Base-by-base conservation (phyloP, 2,329 filamentous ascomycete genomes). In the Botrytis fragariae region DNA sequence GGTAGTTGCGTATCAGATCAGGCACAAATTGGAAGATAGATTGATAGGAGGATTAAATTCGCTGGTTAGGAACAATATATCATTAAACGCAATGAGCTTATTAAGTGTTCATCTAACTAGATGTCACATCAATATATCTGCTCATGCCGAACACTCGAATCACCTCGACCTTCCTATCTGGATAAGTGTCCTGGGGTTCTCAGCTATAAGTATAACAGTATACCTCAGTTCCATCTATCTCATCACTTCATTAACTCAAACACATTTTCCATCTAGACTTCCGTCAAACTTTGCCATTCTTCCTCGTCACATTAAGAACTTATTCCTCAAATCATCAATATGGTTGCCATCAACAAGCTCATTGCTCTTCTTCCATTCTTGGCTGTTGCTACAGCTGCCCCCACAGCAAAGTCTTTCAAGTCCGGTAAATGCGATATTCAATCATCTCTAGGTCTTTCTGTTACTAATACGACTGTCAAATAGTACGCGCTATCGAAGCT, bases 271-370 rank as follows among this genome's bases (percentile, higher is more conserved):
- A 59, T 59, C 29, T 29, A 59, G n/a, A 54, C 12, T 54, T 32
- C 10, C 22, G 14, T 32, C 37, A 37, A 20, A 0, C 16, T 7
- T 35, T 48, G 37, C 12, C 20, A 10, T 22, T 25, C 32, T 39
- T 37, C 20, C 44, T 37, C n/a, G 9, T 25, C 18, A 4, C 25
- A 35, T 6, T 7, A 22, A 67, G 4, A 16, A 6, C 12, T n/a
- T 32, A 51, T 35, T 37, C 32, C 32, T 45, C 39, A 42, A 42
- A 48, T 20, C 29, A 7, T 48, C 44, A 67, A 67, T n/a, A 67
- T 67, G 64, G 64, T 67, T 42, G 64, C 64, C 12, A 51, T 54
- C 44, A 35, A 29, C 48, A 67, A 67, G 64, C 64, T 67, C 29
- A 8, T 51, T 54, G 64, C 64, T 67, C 29, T 67, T 54, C 45